Conservation (phyloP, 306 rosid species). For the Astragalus membranaceus region DNA sequence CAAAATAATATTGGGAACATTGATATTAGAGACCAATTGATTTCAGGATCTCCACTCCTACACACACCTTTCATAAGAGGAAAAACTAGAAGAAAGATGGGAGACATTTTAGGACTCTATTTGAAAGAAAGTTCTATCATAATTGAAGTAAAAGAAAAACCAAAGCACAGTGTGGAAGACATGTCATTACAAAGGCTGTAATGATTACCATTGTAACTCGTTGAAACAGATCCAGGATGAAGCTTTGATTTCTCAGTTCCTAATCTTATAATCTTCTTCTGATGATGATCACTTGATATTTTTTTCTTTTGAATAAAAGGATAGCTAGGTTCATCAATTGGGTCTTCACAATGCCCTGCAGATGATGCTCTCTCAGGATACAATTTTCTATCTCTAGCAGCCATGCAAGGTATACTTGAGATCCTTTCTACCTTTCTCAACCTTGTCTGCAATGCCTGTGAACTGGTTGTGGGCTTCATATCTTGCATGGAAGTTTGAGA, state of each 20-base stretch:
- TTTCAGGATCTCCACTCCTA: background rate
- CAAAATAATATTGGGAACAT: background rate
- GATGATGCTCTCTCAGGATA: conserved; percentile 11
- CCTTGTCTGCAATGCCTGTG: no score
- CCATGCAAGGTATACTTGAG: conserved; percentile 9
- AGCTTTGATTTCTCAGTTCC: conserved; percentile 7
- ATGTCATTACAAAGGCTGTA: background rate
- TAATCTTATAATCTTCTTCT: conserved; percentile 10
- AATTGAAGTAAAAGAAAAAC: background rate
- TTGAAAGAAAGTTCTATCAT: background rate
- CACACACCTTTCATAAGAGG: background rate
- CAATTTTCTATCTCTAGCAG: conserved; percentile 13
- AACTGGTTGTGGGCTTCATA: no score
- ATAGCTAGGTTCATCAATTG: conserved; percentile 7
- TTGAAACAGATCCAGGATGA: conserved; percentile 20
- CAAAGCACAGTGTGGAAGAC: background rate
- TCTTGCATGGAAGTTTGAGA: no score
- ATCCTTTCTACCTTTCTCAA: conserved; percentile 13
- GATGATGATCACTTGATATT: conserved; percentile 10
- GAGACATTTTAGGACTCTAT: background rate
- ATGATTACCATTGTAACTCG: conserved; percentile 32
- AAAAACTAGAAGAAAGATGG: background rate
- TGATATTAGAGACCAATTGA: background rate
- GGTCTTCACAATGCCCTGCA: conserved; percentile 10
- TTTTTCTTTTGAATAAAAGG: conserved; percentile 18